Percentiles rank a stretch among this genome's conserved stretches.
Conservation (phyloP, 1,284 basidiomycete genomes). For the Ganoderma resinaceum region DNA sequence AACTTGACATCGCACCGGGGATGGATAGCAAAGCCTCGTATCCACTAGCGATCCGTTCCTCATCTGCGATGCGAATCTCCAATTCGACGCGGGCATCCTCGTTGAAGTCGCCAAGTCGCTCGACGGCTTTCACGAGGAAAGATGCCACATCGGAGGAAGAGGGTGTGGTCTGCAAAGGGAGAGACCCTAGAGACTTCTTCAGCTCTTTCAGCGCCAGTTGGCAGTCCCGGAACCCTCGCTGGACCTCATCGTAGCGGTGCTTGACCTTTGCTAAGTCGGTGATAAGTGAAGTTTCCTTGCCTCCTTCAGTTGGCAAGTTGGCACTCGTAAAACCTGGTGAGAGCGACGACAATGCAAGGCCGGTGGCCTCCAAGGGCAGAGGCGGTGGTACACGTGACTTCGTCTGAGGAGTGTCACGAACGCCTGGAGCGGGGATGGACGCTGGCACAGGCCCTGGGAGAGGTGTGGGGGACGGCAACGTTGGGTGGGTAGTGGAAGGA, state of each 20-base stretch:
- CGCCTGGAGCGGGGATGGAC: not conserved
- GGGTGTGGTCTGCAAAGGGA: slow-evolving; percentile 31
- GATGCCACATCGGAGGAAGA: slow-evolving; percentile 37
- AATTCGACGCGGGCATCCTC: slow-evolving; percentile 89
- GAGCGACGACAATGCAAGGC: slow-evolving; percentile 19
- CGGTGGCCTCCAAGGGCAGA: slow-evolving; percentile 24
- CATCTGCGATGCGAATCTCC: slow-evolving; percentile 85
- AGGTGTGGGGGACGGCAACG: not conserved
- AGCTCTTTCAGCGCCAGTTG: slow-evolving; percentile 68
- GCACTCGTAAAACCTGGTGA: slow-evolving; percentile 1
- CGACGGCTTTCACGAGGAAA: slow-evolving; percentile 61
- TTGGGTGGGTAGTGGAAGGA: not conserved
- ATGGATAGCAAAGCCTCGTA: slow-evolving; percentile 77
- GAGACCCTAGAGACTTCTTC: slow-evolving; percentile 43
- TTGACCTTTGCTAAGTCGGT: slow-evolving; percentile 50
- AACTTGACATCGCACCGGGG: slow-evolving; percentile 51
- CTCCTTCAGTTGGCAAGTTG: not conserved
- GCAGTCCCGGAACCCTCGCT: slow-evolving; percentile 72
- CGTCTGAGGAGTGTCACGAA: not conserved
- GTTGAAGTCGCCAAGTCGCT: slow-evolving; percentile 78
- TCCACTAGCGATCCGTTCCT: slow-evolving; percentile 72
- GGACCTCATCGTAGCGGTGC: slow-evolving; percentile 67
- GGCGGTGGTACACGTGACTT: slow-evolving; percentile 19
- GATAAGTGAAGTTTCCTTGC: slow-evolving; percentile 45
- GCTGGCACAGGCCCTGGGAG: not conserved